Evolutionary conservation across 2,329 filamentous ascomycete species (phyloP), one percentile per base, ranked within the genome.

Genomic region (Decorospora gaudefroyi): DNA sequence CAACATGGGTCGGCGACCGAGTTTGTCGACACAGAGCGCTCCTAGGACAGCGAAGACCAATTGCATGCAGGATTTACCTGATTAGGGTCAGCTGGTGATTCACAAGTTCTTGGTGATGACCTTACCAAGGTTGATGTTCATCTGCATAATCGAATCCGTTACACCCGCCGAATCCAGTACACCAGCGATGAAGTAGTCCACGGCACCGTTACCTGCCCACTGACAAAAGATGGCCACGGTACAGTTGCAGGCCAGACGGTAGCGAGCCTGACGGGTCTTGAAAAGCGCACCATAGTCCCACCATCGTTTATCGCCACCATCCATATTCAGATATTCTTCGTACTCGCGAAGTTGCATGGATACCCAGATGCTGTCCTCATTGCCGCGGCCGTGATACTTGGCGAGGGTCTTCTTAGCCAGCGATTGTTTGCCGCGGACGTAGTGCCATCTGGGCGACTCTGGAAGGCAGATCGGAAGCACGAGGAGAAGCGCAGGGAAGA

Each of bases 211-310:
- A 31, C 70, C 71, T 16, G 69, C 68, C 74, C 72, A 74, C 26
- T 64, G 57, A 0, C 74, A 75, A 46, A 81, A 78, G 59, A 80
- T 79, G 0, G 74, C 69, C 72, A 81, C 78, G 7, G 67, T 69
- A 17, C 78, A 67, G 1, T 79, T 76, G 64, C 79, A 76, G 51
- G 72, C 72, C 4, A 78, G 66, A 10, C 78, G 65, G 59, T 80
- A 80, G 10, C 74, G 69, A 21, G 72, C 70, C 12, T 71, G 72
- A 4, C 65, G 66, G 3, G 73, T 78, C 62, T 78, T 76, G 62
- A 74, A 70, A 9, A 82, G 66, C 49, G 79, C 77, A 11, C 51
- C 27, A 67, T 78, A 83, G 59, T 84, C 64, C 78, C 79, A 84
- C 75, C 77, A 83, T 3, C 76, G 72, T 58, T 83, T 84, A 47